These are phyloP conservation scores for Anacardium occidentale DNA, from an alignment of 345 rosid genomes.

Conservation along the genomic window DNA sequence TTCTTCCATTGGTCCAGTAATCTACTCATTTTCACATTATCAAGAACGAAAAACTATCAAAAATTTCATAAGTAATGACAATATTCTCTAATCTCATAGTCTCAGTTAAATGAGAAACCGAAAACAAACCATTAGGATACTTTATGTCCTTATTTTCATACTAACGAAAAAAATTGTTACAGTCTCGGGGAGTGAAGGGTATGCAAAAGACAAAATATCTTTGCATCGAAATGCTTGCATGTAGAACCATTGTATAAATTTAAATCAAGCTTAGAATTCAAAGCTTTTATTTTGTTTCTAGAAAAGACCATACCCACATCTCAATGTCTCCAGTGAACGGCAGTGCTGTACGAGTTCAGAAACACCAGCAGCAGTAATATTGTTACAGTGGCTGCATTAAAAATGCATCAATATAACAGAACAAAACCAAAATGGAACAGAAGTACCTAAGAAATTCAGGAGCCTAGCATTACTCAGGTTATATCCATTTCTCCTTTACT, in stretches of 20 bases:
- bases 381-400: conserved; percentile 64
- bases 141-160: conserved; percentile 3
- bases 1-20: neutral
- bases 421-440: neutral
- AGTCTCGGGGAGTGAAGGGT: neutral
- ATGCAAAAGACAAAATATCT: neutral
- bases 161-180: neutral
- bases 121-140: neutral
- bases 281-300: neutral
- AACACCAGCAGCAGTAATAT: conserved; percentile 58
- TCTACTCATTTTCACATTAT: neutral
- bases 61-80: neutral
- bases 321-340: conserved; percentile 62
- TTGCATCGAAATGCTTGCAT: neutral
- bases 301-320: conserved; percentile 67
- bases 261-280: neutral
- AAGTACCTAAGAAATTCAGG: neutral
- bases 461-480: neutral
- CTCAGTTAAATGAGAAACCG: neutral
- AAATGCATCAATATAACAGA: conserved; percentile 7
- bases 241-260: neutral
- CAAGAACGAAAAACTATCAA: neutral
- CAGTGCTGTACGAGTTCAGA: conserved; percentile 66
- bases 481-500: neutral
- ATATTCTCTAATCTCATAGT: neutral